Percentiles rank a stretch among this genome's conserved stretches.
Evolutionary conservation across 768 basidiomycete species (phyloP).

Genomic region (Sistotremastrum niveocremeum): DNA sequence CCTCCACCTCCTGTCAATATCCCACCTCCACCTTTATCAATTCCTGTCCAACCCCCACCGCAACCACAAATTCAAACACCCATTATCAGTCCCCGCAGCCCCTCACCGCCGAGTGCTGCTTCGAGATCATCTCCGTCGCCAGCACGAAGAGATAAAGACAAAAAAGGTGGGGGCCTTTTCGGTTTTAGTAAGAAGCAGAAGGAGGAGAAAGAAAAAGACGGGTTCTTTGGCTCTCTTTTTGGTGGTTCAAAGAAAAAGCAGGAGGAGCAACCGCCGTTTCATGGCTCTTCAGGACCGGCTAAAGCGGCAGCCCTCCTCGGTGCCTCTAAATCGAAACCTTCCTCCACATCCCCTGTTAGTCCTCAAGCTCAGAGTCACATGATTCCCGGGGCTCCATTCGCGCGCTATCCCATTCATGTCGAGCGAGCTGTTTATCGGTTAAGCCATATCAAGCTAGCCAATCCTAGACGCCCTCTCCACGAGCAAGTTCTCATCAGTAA

Average conservation of each 20-base stretch:
- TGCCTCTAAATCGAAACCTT: slow-evolving; percentile 58
- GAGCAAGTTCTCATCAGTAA: slow-evolving; percentile 93
- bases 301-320: slow-evolving; percentile 80
- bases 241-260: slow-evolving; percentile 80
- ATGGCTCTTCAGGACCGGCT: slow-evolving; percentile 51
- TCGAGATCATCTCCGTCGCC: slow-evolving; percentile 2
- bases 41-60: slow-evolving; percentile 46
- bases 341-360: slow-evolving; percentile 41
- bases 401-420: slow-evolving; percentile 96
- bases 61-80: no score
- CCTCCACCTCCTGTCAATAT: slow-evolving; percentile 27
- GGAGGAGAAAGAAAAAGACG: slow-evolving; percentile 54
- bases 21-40: slow-evolving; percentile 15
- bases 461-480: slow-evolving; percentile 89
- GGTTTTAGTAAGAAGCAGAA: slow-evolving; percentile 21
- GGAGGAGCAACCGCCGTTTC: slow-evolving; percentile 33
- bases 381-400: slow-evolving; percentile 29
- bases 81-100: no score
- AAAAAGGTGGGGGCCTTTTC: slow-evolving; percentile 13
- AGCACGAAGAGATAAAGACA: slow-evolving; percentile 29
- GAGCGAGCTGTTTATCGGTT: slow-evolving; percentile 95
- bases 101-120: neutral
- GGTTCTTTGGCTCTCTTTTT: slow-evolving; percentile 90
- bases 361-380: slow-evolving; percentile 13
- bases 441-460: slow-evolving; percentile 97